phyloP scores from a whole-genome alignment of 2,329 filamentous ascomycete genomes.

The Pseudogymnoascus sp. region DNA sequence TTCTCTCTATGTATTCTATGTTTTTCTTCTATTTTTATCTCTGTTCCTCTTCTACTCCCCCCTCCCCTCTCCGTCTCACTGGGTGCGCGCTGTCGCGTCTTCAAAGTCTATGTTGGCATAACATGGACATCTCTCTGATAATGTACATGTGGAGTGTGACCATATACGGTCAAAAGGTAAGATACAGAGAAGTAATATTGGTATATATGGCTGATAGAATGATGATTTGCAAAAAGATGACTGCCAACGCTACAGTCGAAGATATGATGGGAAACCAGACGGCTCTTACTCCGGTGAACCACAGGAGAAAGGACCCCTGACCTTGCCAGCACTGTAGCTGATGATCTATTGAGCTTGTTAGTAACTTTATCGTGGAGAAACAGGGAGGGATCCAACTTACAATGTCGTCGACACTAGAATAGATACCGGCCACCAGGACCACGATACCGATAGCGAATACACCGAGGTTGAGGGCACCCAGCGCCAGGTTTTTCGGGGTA shows the following conservation, averaged over 20 bases:
- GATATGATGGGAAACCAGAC: neutral
- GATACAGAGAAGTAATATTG: slow-evolving; percentile 2
- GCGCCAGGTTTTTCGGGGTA: slow-evolving; percentile 18
- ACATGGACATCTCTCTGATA: neutral
- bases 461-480: slow-evolving; percentile 17
- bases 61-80: neutral
- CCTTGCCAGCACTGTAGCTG: neutral
- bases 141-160: neutral
- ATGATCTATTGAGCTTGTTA: neutral
- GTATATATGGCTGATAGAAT: slow-evolving; percentile 6
- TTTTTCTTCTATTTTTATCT: neutral
- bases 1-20: neutral
- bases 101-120: neutral
- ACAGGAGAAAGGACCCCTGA: neutral
- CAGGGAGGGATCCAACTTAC: slow-evolving; percentile 14
- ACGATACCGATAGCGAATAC: slow-evolving; percentile 20
- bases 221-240: slow-evolving; percentile 5
- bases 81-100: neutral
- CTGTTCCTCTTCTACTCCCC: neutral
- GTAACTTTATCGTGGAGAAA: neutral
- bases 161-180: neutral
- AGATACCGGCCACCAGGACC: slow-evolving; percentile 20
- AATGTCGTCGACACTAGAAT: slow-evolving; percentile 20
- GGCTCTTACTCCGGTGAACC: neutral
- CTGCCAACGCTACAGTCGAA: neutral